Evolutionary conservation across 495 filamentous ascomycete genomes (phyloP), one percentile per base, ranked within the genome.

Genomic region (Penicillium chermesinum): DNA sequence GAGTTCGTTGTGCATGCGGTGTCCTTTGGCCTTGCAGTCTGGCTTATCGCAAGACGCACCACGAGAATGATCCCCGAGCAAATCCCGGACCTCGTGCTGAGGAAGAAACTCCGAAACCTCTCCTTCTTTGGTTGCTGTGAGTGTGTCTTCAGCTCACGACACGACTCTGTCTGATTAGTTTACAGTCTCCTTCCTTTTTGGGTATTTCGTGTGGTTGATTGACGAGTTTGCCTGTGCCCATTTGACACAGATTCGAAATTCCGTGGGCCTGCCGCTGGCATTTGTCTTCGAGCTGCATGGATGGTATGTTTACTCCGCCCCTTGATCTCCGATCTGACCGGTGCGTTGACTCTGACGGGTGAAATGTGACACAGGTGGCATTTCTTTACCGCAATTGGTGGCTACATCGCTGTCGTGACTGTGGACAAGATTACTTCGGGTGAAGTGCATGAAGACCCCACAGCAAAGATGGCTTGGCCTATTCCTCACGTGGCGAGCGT

Each of bases 211-310:
- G 18, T 67, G 64, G 64, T 45, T 66, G 19, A 54, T 66, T 46
- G 64, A 66, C 14, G 59, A 52, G 7, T 59, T 35, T 32, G 49
- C 48, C 6, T 67, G 61, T 47, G 37, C 38, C 7, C 12, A 43
- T 13, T 46, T 67, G 27, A 52, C 44, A 0, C 3, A 34, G 3
- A 49, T 41, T 18, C 38, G 55, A 48, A 36, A 58, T 8, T n/a
- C 27, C 0, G 36, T 61, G 18, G 64, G 61, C n/a, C 35, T 59
- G n/a, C 64, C 64, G 1, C 34, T 61, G 16, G 61, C 57, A 18
- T 67, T 62, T 30, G 33, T 64, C 2, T 55, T 59, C 37, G 64
- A 67, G 35, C 45, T 67, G 17, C 64, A 67, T 39, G 64, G 64
- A 21, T 67, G 62, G 62, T 62, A 60, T 18, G 56, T 58, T 40